phyloP scores from a whole-genome alignment of 108 stramenopile genomes.

The Skeletonema grethae region DNA sequence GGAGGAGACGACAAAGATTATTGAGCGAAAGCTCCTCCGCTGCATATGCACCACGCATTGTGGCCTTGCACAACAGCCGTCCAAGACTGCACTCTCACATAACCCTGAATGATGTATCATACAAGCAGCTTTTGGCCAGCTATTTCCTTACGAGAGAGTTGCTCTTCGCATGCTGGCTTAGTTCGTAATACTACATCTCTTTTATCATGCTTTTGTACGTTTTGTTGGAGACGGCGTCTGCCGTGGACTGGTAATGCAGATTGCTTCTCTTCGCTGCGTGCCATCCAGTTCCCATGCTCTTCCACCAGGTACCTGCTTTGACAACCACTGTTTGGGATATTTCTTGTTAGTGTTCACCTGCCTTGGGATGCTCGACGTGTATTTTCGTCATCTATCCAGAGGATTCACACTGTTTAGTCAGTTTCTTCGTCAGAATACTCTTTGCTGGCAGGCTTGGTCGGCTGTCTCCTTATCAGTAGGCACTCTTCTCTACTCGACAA shows the following conservation, averaged over 20 bases:
- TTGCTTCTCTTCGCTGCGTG: too few species aligned
- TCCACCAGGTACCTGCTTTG: too few species aligned
- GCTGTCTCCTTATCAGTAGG: too few species aligned
- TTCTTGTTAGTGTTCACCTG: too few species aligned
- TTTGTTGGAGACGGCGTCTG: background rate
- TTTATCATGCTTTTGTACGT: background rate
- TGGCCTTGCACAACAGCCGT: background rate
- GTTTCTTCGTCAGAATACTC: too few species aligned
- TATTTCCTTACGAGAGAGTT: background rate
- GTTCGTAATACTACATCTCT: background rate
- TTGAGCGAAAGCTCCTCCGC: constrained; percentile 6
- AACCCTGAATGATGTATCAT: constrained; percentile 5
- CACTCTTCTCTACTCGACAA: background rate
- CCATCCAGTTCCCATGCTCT: too few species aligned
- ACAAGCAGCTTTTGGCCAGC: background rate
- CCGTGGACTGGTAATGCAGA: too few species aligned
- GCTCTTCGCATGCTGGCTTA: background rate
- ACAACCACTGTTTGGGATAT: too few species aligned
- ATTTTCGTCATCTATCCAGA: too few species aligned
- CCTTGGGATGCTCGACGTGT: too few species aligned
- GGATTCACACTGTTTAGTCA: too few species aligned
- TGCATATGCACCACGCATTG: background rate
- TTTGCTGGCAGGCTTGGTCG: background rate
- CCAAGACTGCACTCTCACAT: background rate
- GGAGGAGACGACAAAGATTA: background rate